These are phyloP conservation scores for Sungouiozyma ichnusensis DNA, from an alignment of 805 yeast genomes.

Conservation along the genomic window DNA sequence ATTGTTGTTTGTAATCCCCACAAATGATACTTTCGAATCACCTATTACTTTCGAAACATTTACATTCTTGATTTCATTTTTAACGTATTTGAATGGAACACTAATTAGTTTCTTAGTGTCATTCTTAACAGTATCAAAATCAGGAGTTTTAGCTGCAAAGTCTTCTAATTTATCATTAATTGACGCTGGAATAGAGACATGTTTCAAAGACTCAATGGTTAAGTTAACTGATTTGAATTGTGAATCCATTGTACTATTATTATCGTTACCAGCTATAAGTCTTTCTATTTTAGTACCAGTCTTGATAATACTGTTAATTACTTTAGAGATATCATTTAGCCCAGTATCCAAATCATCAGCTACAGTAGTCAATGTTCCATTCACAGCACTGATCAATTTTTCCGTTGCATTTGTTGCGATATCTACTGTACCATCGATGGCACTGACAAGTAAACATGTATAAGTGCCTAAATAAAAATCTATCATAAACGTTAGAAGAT, in stretches of 20 bases:
- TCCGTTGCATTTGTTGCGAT: slow-evolving; percentile 69
- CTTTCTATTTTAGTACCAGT: slow-evolving; percentile 43
- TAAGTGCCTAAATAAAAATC: slow-evolving; percentile 79
- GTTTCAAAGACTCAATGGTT: slow-evolving; percentile 43
- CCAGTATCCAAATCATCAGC: slow-evolving; percentile 59
- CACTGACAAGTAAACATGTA: slow-evolving; percentile 67
- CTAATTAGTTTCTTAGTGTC: slow-evolving; percentile 44
- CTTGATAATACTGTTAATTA: slow-evolving; percentile 45
- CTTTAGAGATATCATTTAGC: slow-evolving; percentile 44
- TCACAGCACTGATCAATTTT: slow-evolving; percentile 47
- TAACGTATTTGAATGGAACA: slow-evolving; percentile 47
- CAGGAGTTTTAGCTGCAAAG: slow-evolving; percentile 47
- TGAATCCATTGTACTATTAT: slow-evolving; percentile 24
- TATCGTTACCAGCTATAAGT: slow-evolving; percentile 40
- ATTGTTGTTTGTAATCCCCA: slow-evolving; percentile 7
- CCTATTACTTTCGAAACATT: slow-evolving; percentile 22
- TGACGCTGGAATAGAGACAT: slow-evolving; percentile 54
- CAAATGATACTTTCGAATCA: slow-evolving; percentile 11
- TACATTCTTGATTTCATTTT: slow-evolving; percentile 30
- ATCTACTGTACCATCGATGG: slow-evolving; percentile 60
- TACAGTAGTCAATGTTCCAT: slow-evolving; percentile 43
- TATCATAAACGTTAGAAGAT: slow-evolving; percentile 50
- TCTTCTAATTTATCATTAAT: slow-evolving; percentile 47
- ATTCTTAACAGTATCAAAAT: slow-evolving; percentile 53
- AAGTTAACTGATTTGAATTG: slow-evolving; percentile 34